Percentiles rank a stretch among this genome's conserved stretches.
phyloP scores from a whole-genome alignment of 805 yeast genomes.

The Lipomyces starkeyi region DNA sequence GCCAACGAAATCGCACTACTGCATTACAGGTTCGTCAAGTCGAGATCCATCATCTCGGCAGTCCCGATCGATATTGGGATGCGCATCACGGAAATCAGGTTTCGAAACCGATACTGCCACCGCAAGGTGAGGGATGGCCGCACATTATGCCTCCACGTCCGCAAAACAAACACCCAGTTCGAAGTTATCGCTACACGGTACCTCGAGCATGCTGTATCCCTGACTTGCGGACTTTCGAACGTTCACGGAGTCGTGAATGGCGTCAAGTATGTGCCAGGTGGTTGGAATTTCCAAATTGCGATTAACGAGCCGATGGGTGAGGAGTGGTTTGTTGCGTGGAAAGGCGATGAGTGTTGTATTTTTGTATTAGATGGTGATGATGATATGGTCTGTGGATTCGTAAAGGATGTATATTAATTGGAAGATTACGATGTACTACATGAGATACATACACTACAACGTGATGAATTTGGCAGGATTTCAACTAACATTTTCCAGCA shows the following conservation, averaged over 20 bases:
- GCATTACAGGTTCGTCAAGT: not conserved
- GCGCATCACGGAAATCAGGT: not conserved
- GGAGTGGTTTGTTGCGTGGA: not conserved
- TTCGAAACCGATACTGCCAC: not conserved
- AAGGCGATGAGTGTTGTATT: not conserved
- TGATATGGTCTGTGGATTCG: not conserved
- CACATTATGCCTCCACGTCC: not conserved
- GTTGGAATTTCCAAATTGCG: not conserved
- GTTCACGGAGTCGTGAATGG: not conserved
- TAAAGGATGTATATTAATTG: slow-evolving; percentile 2
- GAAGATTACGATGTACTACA: not conserved
- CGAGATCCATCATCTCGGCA: not conserved
- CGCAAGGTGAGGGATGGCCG: not conserved
- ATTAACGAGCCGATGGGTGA: not conserved
- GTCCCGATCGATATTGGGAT: not conserved
- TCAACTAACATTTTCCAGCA: too few species aligned
- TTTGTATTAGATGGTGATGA: not conserved
- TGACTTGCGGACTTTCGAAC: not conserved
- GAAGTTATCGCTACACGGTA: not conserved
- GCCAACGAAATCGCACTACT: not conserved
- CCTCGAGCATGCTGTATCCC: not conserved
- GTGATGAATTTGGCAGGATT: not conserved
- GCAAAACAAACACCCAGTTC: not conserved
- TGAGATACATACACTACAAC: not conserved
- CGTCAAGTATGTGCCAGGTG: not conserved